These are phyloP conservation scores for Tripterygium wilfordii DNA, from an alignment of 177 flowering plant genomes.

Conservation along the genomic window DNA sequence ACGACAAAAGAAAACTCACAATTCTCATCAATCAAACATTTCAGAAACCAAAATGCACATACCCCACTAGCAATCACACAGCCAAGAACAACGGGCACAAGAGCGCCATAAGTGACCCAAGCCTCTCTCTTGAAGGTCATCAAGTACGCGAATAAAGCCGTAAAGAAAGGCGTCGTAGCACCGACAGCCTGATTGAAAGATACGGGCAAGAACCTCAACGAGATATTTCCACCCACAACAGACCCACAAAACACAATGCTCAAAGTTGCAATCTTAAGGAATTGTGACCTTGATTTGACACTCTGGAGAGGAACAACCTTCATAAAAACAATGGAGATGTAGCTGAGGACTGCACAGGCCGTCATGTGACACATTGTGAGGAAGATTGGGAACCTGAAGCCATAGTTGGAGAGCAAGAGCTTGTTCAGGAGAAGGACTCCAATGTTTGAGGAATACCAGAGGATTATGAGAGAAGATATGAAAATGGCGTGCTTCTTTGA, in stretches of 20 bases:
- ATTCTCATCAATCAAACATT: neutral
- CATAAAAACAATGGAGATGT: constrained; percentile 57
- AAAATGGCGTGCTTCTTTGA: constrained; percentile 40
- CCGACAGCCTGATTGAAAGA: constrained; percentile 98
- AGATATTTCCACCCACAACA: constrained; percentile 90
- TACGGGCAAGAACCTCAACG: constrained; percentile 75
- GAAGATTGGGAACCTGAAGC: constrained; percentile 84
- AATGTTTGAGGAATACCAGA: constrained; percentile 91
- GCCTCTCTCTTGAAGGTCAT: constrained; percentile 81
- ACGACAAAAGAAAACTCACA: neutral
- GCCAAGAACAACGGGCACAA: constrained; percentile 87
- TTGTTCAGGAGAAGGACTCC: constrained; percentile 93
- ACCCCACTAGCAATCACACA: constrained; percentile 97
- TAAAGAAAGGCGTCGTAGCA: constrained; percentile 93
- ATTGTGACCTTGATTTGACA: constrained; percentile 64
- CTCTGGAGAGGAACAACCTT: constrained; percentile 67
- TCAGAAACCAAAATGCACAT: constrained; percentile 10
- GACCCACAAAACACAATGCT: constrained; percentile 84
- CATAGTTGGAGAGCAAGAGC: constrained; percentile 72
- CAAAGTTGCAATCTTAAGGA: constrained; percentile 61
- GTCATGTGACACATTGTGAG: constrained; percentile 98
- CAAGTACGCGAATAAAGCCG: constrained; percentile 81
- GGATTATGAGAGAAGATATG: constrained; percentile 42
- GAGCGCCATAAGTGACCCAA: constrained; percentile 80
- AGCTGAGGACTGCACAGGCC: constrained; percentile 84